Evolutionary conservation across 495 filamentous ascomycete species (phyloP).

Genomic region (Cercophora newfieldiana): DNA sequence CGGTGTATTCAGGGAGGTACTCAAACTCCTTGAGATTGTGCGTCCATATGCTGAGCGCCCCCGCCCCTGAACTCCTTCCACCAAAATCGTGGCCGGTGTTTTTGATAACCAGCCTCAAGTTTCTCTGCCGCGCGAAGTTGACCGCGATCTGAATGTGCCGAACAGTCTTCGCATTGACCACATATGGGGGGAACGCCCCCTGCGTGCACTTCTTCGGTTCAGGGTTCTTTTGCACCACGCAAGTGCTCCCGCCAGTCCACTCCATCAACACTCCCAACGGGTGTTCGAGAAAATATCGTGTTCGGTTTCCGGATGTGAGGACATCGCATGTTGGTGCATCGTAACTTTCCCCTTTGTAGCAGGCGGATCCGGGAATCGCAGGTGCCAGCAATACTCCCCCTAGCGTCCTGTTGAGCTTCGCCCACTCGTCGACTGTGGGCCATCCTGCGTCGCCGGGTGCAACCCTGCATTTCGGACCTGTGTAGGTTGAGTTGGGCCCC

Average conservation of each 20-base stretch:
- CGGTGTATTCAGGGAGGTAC: conserved; percentile 40
- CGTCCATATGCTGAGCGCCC: conserved; percentile 60
- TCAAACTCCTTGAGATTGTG: conserved; percentile 50
- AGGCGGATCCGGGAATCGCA: conserved; percentile 50
- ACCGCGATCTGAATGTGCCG: conserved; percentile 57
- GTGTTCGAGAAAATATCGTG: conserved; percentile 38
- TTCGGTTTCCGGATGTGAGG: conserved; percentile 20
- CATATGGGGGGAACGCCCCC: conserved; percentile 59
- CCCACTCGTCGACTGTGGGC: conserved; percentile 48
- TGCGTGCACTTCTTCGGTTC: conserved; percentile 47
- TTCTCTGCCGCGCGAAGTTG: conserved; percentile 59
- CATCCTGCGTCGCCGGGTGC: conserved; percentile 51
- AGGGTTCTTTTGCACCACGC: conserved; percentile 18
- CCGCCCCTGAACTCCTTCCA: conserved; percentile 53
- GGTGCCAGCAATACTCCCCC: conserved; percentile 51
- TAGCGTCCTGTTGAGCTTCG: conserved; percentile 43
- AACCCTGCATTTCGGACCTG: conserved; percentile 42
- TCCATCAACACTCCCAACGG: conserved; percentile 35
- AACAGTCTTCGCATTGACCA: conserved; percentile 55
- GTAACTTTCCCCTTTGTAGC: conserved; percentile 50
- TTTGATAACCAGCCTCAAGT: conserved; percentile 60
- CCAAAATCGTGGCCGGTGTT: conserved; percentile 67
- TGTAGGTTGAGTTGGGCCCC: conserved; percentile 1
- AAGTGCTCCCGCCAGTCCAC: conserved; percentile 40
- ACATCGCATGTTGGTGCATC: conserved; percentile 41